Base-by-base conservation (phyloP, 2,329 filamentous ascomycete species). In the Arthrobotrys entomopaga region DNA sequence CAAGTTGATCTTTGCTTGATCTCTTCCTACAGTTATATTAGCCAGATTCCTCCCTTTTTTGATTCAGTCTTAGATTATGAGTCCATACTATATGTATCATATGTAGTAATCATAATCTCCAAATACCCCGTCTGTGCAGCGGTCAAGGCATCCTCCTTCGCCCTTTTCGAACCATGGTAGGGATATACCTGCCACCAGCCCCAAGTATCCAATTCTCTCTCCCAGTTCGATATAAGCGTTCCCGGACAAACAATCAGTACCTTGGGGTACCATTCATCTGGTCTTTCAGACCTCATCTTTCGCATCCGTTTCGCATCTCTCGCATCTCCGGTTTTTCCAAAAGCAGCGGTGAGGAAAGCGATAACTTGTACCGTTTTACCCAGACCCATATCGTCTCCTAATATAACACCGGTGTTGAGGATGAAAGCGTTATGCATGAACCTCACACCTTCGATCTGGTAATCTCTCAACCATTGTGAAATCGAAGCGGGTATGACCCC, bases 351-450 rank as follows among this genome's bases (percentile, higher is more conserved):
- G 20, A 99, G 84, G 77, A 99, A 98, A 0, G 93, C 91, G 67
- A 93, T 95, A 24, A 99, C 92, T 81, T 99, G 95, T 1, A 99
- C 92, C 0, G 95, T 99, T 82, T 99, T 99, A 0, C 95, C 95
- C 34, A 99, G 82, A 19, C 95, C 95, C 95, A 99, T 99, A 79
- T 99, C 95, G 80, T 99, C 95, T 2, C 94, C 93, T 0, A 99
- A 85, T 20, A 99, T 91, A 1, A 91, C 92, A 0, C 95, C 95
- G 78, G 90, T 90, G 79, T 99, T 95, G 77, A 92, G 94, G 2
- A 97, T 90, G 80, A 98, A 98, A 20, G 91, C 86, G 72, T 91
- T 87, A 80, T 98, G 93, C 6, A 99, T 84, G 79, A 97, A 98
- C 34, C 87, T 86, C 13, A 90, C 91, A 3, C 95, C 95, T 26